Evolutionary conservation across 306 rosid genomes (phyloP).

Genomic region (Glycine soja): DNA sequence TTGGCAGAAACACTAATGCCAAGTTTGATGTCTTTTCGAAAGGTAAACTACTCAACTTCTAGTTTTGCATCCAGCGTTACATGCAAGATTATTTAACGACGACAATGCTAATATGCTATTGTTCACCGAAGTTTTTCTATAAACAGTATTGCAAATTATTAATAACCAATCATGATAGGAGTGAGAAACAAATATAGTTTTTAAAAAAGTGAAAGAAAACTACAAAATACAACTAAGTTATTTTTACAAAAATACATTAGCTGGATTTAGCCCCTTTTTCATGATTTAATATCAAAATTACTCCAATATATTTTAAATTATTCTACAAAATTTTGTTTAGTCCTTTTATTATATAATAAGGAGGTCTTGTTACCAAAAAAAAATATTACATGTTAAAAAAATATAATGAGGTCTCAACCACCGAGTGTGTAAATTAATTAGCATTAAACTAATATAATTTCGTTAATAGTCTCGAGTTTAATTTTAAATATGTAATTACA

Average conservation of each 20-base stretch:
- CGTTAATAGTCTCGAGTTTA: too few relatives aligned
- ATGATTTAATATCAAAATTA: neutral
- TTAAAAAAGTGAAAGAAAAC: neutral
- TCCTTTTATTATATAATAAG: neutral
- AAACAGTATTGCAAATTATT: neutral
- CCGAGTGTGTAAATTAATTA: too few relatives aligned
- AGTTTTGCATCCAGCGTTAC: neutral
- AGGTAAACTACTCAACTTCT: neutral
- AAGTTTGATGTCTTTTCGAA: neutral
- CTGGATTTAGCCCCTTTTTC: neutral
- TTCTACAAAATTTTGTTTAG: neutral
- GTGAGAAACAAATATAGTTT: neutral
- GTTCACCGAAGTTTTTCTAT: neutral
- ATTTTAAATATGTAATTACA: too few relatives aligned
- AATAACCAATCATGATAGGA: neutral
- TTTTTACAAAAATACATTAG: neutral
- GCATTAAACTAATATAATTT: too few relatives aligned
- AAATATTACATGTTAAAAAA: too few relatives aligned
- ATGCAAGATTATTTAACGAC: neutral
- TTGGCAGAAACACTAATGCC: neutral
- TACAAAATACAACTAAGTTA: neutral
- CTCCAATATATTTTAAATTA: neutral
- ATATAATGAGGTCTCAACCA: neutral
- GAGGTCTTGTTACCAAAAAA: too few relatives aligned
- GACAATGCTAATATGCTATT: neutral